Evolutionary conservation across 495 filamentous ascomycete species (phyloP).

Genomic region (Cercophora samala): DNA sequence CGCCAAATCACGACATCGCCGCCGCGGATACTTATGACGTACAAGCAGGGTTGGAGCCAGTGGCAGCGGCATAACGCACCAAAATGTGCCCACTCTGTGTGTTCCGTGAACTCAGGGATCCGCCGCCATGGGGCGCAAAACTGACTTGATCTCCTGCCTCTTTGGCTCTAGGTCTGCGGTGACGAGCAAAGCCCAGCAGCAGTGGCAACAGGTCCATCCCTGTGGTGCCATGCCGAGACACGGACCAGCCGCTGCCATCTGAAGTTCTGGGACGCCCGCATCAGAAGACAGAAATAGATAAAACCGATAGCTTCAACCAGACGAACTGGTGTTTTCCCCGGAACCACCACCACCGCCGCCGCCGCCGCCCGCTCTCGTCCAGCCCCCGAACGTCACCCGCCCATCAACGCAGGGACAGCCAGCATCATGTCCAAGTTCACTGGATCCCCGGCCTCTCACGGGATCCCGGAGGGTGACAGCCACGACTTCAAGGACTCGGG

Average conservation of each 20-base stretch:
- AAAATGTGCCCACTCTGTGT: background rate
- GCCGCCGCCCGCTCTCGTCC: background rate
- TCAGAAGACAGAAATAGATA: background rate
- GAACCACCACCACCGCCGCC: too few species aligned
- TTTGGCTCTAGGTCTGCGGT: background rate
- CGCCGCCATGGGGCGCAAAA: background rate
- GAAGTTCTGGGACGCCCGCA: background rate
- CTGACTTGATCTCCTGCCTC: constrained; percentile 7
- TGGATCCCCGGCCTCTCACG: background rate
- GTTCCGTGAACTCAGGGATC: constrained; percentile 11
- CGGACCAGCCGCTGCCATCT: background rate
- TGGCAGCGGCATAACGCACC: background rate
- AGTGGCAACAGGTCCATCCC: background rate
- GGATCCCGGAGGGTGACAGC: background rate
- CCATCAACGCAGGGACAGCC: background rate
- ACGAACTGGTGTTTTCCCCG: background rate
- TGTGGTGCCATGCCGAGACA: background rate
- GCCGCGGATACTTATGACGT: constrained; percentile 3
- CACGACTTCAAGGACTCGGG: background rate
- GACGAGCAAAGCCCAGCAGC: background rate
- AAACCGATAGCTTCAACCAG: background rate
- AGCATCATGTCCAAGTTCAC: constrained; percentile 15
- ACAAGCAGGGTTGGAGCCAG: constrained; percentile 12
- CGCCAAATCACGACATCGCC: constrained; percentile 22
- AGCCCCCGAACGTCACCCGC: background rate